A percentile compares a stretch with the other conserved stretches of the same genome.
Evolutionary conservation across 192 early-diverging fungal species (phyloP).

Genomic region (Coemansia sp.): DNA sequence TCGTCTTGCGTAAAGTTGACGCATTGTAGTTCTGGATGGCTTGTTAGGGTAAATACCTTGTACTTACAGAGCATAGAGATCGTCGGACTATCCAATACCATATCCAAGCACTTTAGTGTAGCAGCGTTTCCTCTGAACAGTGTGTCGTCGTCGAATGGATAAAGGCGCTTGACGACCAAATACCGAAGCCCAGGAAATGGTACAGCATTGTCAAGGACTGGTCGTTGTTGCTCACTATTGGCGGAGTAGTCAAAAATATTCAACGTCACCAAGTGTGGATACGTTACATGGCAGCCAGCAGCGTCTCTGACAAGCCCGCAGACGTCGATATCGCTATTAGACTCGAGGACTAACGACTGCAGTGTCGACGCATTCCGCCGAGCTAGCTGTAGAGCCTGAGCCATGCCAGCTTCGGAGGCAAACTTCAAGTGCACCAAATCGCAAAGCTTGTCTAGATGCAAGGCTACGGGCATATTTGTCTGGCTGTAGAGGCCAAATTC

Average conservation of each 20-base stretch:
- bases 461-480: background rate
- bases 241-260: background rate
- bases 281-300: background rate
- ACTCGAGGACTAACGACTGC: background rate
- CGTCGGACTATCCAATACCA: background rate
- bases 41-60: background rate
- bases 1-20: background rate
- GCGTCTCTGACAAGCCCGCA: background rate
- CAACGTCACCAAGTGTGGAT: background rate
- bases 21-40: background rate
- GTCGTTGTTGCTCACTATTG: background rate
- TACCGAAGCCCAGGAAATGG: background rate
- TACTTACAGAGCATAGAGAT: background rate
- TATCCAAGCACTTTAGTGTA: background rate
- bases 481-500: background rate
- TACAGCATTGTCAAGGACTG: background rate
- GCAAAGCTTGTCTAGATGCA: background rate
- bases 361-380: background rate
- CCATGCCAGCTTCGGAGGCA: background rate
- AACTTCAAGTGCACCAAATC: background rate
- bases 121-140: background rate
- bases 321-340: background rate
- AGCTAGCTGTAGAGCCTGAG: background rate
- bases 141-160: background rate
- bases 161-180: background rate